phyloP scores from a whole-genome alignment of 345 rosid genomes.

The Carallia pectinifolia region DNA sequence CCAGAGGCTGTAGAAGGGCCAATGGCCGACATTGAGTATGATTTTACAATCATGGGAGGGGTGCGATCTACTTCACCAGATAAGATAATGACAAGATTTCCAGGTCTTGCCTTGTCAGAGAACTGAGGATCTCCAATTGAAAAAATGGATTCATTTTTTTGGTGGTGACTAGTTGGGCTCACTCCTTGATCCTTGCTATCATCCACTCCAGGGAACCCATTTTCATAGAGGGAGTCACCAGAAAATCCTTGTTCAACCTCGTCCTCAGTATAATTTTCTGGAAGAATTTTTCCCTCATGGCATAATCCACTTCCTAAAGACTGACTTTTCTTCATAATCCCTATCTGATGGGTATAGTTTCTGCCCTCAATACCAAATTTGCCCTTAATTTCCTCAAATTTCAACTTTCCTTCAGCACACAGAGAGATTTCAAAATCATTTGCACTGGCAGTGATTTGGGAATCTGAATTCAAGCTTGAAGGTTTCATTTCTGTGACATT shows the following conservation, averaged over 20 bases:
- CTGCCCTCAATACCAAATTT: slow-evolving; percentile 26
- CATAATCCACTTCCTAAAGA: slow-evolving; percentile 66
- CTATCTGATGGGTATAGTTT: slow-evolving; percentile 17
- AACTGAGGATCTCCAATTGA: slow-evolving; percentile 55
- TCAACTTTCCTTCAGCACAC: slow-evolving; percentile 41
- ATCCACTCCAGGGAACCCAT: slow-evolving; percentile 23
- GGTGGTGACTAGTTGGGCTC: slow-evolving; percentile 30
- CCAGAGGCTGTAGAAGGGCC: slow-evolving; percentile 30
- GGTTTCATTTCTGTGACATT: slow-evolving; percentile 29
- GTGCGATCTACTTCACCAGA: slow-evolving; percentile 40
- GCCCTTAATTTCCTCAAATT: slow-evolving; percentile 51
- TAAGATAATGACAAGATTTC: slow-evolving; percentile 36
- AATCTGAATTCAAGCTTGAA: slow-evolving; percentile 30
- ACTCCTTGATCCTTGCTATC: slow-evolving; percentile 31
- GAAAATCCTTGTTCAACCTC: slow-evolving; percentile 49
- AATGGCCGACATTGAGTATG: slow-evolving; percentile 58
- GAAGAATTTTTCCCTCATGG: slow-evolving; percentile 37
- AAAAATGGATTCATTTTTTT: slow-evolving; percentile 50
- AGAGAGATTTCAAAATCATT: slow-evolving; percentile 30
- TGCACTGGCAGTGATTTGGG: slow-evolving; percentile 24
- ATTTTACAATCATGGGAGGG: slow-evolving; percentile 42
- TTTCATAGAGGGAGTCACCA: slow-evolving; percentile 50
- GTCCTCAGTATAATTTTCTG: slow-evolving; percentile 41
- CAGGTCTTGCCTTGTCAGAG: slow-evolving; percentile 49
- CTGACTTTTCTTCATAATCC: slow-evolving; percentile 58